Evolutionary conservation across 352 stramenopile species (phyloP).

Genomic region (Pythium biforme): DNA sequence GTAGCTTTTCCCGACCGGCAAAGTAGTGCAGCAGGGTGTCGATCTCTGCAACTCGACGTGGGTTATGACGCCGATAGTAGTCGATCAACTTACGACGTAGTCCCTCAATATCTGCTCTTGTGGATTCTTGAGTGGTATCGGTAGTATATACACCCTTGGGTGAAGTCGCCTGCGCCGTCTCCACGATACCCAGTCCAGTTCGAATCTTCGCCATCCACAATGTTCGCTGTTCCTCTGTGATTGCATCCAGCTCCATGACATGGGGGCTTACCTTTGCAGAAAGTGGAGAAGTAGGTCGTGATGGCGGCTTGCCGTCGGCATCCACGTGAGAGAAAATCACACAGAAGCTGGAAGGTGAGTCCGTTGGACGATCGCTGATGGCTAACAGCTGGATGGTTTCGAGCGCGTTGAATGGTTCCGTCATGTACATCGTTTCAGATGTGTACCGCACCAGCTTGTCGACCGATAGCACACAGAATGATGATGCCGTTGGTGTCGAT

Average conservation of each 20-base stretch:
- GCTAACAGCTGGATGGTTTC: constrained; percentile 38
- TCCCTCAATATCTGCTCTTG: neutral
- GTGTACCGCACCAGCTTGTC: constrained; percentile 55
- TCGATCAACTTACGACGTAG: constrained; percentile 58
- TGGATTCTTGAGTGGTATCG: neutral
- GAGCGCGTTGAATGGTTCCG: constrained; percentile 35
- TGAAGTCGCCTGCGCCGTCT: neutral
- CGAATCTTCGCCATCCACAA: constrained; percentile 58
- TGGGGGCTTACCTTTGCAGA: neutral
- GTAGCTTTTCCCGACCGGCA: constrained; percentile 46
- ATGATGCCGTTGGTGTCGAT: neutral
- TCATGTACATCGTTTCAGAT: constrained; percentile 40
- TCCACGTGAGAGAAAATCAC: constrained; percentile 7
- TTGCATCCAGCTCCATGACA: constrained; percentile 36
- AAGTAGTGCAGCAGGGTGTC: constrained; percentile 67
- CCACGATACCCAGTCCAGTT: constrained; percentile 35
- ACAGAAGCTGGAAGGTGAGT: neutral
- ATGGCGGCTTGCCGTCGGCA: neutral
- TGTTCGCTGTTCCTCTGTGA: constrained; percentile 43
- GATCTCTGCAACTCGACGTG: constrained; percentile 85
- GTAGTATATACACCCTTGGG: neutral
- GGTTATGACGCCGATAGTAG: constrained; percentile 92
- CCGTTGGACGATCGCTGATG: neutral
- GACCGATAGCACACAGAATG: constrained; percentile 47
- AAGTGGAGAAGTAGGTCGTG: neutral